Percentiles rank a stretch among this genome's conserved stretches.
Conservation (phyloP, 169 alveolate species). For the Plasmodium blacklocki region DNA sequence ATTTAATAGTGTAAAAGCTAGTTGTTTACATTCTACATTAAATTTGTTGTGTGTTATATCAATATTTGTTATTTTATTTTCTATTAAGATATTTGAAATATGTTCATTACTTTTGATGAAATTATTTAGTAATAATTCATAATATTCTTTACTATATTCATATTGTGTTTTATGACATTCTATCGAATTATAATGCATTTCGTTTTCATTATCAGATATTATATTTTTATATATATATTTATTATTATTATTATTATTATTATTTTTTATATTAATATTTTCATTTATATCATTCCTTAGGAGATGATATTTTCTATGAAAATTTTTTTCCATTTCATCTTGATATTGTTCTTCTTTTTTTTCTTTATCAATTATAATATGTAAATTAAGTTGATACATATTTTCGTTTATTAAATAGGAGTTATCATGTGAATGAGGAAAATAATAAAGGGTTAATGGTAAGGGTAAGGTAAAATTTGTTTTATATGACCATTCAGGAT, state of each 20-base stretch:
- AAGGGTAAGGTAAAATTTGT: constrained; percentile 55
- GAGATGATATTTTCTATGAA: background rate
- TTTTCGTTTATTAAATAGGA: constrained; percentile 26
- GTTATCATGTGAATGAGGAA: constrained; percentile 9
- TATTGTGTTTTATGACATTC: background rate
- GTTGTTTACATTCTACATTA: constrained; percentile 26
- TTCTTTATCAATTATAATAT: background rate
- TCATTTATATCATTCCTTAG: background rate
- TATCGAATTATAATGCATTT: background rate
- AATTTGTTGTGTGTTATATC: constrained; percentile 43
- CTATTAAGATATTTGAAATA: constrained; percentile 26
- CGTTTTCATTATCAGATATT: background rate
- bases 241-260: background rate
- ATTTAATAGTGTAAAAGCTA: constrained; percentile 47
- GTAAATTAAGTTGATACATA: constrained; percentile 29
- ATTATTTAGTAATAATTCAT: constrained; percentile 14
- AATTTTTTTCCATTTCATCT: background rate
- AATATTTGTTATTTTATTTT: constrained; percentile 31
- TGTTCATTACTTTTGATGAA: constrained; percentile 19
- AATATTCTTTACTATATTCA: constrained; percentile 13
- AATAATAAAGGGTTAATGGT: constrained; percentile 51
- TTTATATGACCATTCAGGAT: constrained; percentile 72
- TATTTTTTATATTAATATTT: background rate
- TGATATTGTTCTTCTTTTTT: background rate
- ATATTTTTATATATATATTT: background rate